Conservation (phyloP, 345 rosid genomes). For the Aquilaria yunnanensis region DNA sequence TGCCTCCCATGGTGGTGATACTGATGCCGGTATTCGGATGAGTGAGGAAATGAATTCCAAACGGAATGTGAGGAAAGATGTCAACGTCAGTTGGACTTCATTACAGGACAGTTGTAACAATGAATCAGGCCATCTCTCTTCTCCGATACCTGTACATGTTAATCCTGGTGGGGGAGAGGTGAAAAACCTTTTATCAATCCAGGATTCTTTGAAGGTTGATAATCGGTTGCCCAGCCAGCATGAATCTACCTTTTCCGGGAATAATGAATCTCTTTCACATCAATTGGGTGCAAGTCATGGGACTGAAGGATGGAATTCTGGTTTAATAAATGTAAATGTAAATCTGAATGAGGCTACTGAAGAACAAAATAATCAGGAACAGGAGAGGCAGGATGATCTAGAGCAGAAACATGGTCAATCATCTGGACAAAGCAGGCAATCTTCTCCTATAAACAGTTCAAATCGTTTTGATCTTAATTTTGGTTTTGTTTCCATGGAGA, state of each 20-base stretch:
- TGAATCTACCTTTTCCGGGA: constrained; percentile 25
- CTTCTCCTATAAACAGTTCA: constrained; percentile 7
- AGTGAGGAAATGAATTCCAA: constrained; percentile 13
- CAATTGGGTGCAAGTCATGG: constrained; percentile 20
- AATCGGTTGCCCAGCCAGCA: constrained; percentile 26
- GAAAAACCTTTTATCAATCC: constrained; percentile 17
- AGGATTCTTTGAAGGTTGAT: constrained; percentile 23
- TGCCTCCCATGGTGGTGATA: constrained; percentile 16
- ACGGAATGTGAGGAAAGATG: constrained; percentile 13
- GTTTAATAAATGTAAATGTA: constrained; percentile 12
- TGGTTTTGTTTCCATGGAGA: constrained; percentile 25
- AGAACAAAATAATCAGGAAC: constrained; percentile 12
- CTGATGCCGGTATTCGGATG: constrained; percentile 14
- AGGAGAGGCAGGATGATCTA: constrained; percentile 29
- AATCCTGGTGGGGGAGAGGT: constrained; percentile 24
- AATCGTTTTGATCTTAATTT: constrained; percentile 17
- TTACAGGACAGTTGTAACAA: constrained; percentile 16
- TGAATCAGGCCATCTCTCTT: constrained; percentile 30
- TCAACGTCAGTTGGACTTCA: constrained; percentile 17
- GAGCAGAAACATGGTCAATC: constrained; percentile 15
- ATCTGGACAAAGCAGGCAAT: constrained; percentile 8
- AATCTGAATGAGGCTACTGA: constrained; percentile 12
- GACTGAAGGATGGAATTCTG: constrained; percentile 25
- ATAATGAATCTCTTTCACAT: constrained; percentile 15
- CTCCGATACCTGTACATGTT: constrained; percentile 20